Base-by-base conservation (phyloP, 495 filamentous ascomycete species). In the Parmelia sp. region DNA sequence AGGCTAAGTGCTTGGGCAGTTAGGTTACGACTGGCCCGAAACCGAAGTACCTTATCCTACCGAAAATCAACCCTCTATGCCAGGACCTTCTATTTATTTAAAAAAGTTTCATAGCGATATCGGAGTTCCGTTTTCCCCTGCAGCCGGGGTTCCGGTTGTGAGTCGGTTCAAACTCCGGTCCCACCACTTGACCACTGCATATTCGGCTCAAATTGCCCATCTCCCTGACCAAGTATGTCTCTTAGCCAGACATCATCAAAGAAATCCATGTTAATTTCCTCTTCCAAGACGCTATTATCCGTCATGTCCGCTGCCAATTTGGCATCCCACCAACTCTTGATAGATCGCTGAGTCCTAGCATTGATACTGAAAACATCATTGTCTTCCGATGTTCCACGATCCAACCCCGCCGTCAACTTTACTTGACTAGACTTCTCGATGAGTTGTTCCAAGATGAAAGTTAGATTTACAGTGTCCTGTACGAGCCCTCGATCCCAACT, bases 401-500 rank as follows among this genome's bases (percentile, higher is more conserved):
- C 45, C 27, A 63, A 44, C 0, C 15, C 5, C 17, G 36, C 35
- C 21, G 7, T 49, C 19, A 19, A 21, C 17, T 63, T 63, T 1
- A 57, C 61, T 42, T 57, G 29, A 14, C 0, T 47, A 19, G 44
- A 31, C 12, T n/a, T 35, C 12, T 33, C 15, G 3, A 39, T 23
- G 21, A 57, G 3, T 23, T 57, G 45, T 17, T 10, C 51, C 21
- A 63, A 63, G 2, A 63, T 44, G 23, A 19, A n/a, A 15, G 61
- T 42, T n/a, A 63, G 33, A 17, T 63, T 44, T 15, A 31, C 35
- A 25, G 45, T 63, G 8, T 63, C 31, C 27, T 21, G 36, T 12
- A 74, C 72, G 61, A 73, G 65, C 7, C 57, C 65, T 17, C 65
- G 72, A 39, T 78, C 74, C 77, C 76, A 79, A 29, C 61, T 63